Percentiles rank a stretch among this genome's conserved stretches.
Evolutionary conservation across 2,329 filamentous ascomycete species (phyloP).

Genomic region (Lecanicillium sp.): DNA sequence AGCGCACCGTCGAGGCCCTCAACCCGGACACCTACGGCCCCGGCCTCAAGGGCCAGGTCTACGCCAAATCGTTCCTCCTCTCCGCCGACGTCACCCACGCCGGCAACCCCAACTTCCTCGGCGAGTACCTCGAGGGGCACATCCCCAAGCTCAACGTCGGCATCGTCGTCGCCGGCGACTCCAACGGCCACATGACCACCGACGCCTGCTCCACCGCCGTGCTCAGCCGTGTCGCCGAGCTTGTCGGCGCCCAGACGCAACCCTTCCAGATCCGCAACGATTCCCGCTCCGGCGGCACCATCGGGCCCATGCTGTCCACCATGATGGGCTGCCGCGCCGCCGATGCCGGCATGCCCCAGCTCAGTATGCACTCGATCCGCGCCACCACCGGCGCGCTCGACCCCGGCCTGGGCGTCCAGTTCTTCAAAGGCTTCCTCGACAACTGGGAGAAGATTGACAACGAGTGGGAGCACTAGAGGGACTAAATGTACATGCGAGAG

Average conservation of each 20-base stretch:
- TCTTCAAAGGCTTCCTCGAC: constrained; percentile 87
- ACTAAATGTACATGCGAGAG: background rate
- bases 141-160: constrained; percentile 84
- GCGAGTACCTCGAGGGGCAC: constrained; percentile 78
- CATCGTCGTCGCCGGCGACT: constrained; percentile 71
- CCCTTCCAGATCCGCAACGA: constrained; percentile 95
- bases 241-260: constrained; percentile 66
- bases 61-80: constrained; percentile 86
- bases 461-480: constrained; percentile 54
- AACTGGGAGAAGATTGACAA: constrained; percentile 77
- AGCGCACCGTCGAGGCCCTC: constrained; percentile 69
- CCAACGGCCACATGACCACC: constrained; percentile 94
- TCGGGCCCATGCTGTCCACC: constrained; percentile 84
- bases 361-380: constrained; percentile 90
- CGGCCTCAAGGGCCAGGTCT: constrained; percentile 69
- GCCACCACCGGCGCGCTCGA: constrained; percentile 83
- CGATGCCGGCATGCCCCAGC: constrained; percentile 83
- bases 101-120: constrained; percentile 88
- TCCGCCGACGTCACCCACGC: constrained; percentile 92
- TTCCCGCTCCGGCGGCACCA: constrained; percentile 79
- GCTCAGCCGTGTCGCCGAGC: constrained; percentile 70
- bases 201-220: constrained; percentile 81
- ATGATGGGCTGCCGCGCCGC: constrained; percentile 76
- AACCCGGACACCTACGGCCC: constrained; percentile 50
- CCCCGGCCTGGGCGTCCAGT: constrained; percentile 78